phyloP scores from a whole-genome alignment of 1,284 basidiomycete genomes.

The Polyporus tsugae region DNA sequence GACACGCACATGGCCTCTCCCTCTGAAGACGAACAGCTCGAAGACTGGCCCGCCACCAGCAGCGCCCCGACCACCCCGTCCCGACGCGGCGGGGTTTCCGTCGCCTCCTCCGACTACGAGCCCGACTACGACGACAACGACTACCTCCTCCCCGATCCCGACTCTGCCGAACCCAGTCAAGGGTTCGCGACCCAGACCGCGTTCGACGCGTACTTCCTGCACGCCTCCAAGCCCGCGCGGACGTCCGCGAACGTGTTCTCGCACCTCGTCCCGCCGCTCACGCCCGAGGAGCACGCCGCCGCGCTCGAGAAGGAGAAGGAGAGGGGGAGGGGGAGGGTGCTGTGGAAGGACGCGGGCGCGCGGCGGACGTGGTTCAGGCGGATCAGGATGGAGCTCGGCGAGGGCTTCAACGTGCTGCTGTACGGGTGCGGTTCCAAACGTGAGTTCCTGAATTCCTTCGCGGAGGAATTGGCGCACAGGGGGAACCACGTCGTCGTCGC shows the following conservation, averaged over 20 bases:
- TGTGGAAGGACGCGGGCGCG: slow-evolving; percentile 42
- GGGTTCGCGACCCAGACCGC: slow-evolving; percentile 50
- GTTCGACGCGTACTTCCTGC: slow-evolving; percentile 87
- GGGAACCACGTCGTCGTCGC: slow-evolving; percentile 78
- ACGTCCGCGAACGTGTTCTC: slow-evolving; percentile 86
- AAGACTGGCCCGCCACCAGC: slow-evolving; percentile 25
- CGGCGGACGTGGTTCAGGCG: slow-evolving; percentile 58
- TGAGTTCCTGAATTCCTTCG: slow-evolving; percentile 76
- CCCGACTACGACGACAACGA: slow-evolving; percentile 21
- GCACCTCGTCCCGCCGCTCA: slow-evolving; percentile 70
- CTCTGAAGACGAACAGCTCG: slow-evolving; percentile 28
- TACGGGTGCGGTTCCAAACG: slow-evolving; percentile 92
- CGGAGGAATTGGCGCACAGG: slow-evolving; percentile 50
- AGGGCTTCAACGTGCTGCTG: slow-evolving; percentile 87
- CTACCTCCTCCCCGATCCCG: slow-evolving; percentile 1
- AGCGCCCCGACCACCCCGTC: slow-evolving; percentile 28
- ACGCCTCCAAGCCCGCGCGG: slow-evolving; percentile 65
- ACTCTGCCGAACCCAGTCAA: slow-evolving; percentile 22
- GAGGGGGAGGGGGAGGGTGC: slow-evolving; percentile 29
- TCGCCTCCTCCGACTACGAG: slow-evolving; percentile 20
- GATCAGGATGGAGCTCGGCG: slow-evolving; percentile 74
- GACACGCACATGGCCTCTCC: slow-evolving; percentile 23
- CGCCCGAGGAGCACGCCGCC: slow-evolving; percentile 64
- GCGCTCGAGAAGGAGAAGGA: slow-evolving; percentile 43
- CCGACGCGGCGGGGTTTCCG: slow-evolving; percentile 17